A percentile compares a stretch with the other conserved stretches of the same genome.
Conservation (phyloP, 2,329 filamentous ascomycete genomes). For the Verticillium alfalfae region DNA sequence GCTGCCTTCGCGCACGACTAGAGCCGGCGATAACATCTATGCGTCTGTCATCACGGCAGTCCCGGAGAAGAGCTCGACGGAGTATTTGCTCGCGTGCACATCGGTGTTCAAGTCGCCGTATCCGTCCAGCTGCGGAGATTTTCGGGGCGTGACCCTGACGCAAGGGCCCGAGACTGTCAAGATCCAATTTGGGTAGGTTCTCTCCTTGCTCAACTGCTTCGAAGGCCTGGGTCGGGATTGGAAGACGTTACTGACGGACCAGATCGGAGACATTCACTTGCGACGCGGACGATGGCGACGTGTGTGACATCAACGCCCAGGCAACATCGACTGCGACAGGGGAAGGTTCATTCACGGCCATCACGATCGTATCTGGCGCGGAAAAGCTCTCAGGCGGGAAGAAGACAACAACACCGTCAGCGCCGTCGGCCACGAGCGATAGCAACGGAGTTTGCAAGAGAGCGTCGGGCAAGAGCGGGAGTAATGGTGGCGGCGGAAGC, state of each 20-base stretch:
- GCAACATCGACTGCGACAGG: neutral
- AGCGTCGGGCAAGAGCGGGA: neutral
- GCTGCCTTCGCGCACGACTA: slow-evolving; percentile 6
- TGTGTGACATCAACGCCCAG: slow-evolving; percentile 1
- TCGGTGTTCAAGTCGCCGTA: slow-evolving; percentile 4
- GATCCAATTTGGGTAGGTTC: slow-evolving; percentile 3
- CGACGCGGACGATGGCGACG: slow-evolving; percentile 3
- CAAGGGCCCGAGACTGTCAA: slow-evolving; percentile 5
- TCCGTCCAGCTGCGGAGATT: slow-evolving; percentile 3
- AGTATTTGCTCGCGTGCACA: slow-evolving; percentile 5
- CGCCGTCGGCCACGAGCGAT: neutral
- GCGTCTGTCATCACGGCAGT: slow-evolving; percentile 9
- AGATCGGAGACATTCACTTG: slow-evolving; percentile 5
- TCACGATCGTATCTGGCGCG: slow-evolving; percentile 4
- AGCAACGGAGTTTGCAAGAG: slow-evolving; percentile 5
- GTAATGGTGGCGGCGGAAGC: neutral
- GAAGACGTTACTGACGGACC: neutral
- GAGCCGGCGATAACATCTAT: slow-evolving; percentile 4
- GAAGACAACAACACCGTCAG: neutral
- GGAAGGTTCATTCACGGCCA: slow-evolving; percentile 4
- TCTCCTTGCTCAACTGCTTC: neutral
- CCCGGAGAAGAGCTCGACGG: slow-evolving; percentile 6
- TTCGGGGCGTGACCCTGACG: slow-evolving; percentile 7
- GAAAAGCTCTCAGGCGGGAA: slow-evolving; percentile 1
- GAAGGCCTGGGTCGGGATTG: neutral